Evolutionary conservation across 108 stramenopile genomes (phyloP).

Genomic region (Skeletonema grethae): DNA sequence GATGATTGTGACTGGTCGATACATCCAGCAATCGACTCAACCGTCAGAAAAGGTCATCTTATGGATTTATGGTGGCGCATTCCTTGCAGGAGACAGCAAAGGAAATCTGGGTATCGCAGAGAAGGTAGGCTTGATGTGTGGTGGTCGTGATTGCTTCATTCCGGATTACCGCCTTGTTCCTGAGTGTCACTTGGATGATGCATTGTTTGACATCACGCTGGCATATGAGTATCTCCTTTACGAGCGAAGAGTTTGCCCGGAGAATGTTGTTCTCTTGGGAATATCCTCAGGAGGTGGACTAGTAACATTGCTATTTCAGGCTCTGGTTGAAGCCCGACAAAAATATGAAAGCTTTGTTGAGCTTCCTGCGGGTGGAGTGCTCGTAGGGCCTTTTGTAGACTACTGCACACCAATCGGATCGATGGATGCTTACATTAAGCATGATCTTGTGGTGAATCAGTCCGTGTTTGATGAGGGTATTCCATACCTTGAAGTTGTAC

Average conservation of each 20-base stretch:
- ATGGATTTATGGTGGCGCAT: constrained; percentile 86
- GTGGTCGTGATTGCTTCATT: constrained; percentile 68
- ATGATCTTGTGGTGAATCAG: constrained; percentile 83
- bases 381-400: constrained; percentile 83
- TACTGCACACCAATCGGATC: constrained; percentile 68
- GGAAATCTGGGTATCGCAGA: constrained; percentile 64
- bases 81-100: constrained; percentile 64
- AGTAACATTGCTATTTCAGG: constrained; percentile 65
- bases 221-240: constrained; percentile 58
- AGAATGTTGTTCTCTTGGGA: constrained; percentile 65
- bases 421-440: constrained; percentile 61
- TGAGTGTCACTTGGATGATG: constrained; percentile 65
- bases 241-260: constrained; percentile 49
- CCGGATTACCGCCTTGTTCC: constrained; percentile 69
- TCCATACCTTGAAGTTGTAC: constrained; percentile 42
- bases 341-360: constrained; percentile 17
- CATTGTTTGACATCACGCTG: constrained; percentile 66
- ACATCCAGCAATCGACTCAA: constrained; percentile 45
- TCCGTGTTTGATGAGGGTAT: constrained; percentile 54
- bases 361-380: constrained; percentile 60
- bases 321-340: constrained; percentile 47
- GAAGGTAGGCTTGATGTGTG: constrained; percentile 50
- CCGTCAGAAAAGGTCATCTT: constrained; percentile 63
- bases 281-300: constrained; percentile 74
- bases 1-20: constrained; percentile 63